Evolutionary conservation across 2,329 filamentous ascomycete genomes (phyloP).

Genomic region (Cladobotryum mycophilum): DNA sequence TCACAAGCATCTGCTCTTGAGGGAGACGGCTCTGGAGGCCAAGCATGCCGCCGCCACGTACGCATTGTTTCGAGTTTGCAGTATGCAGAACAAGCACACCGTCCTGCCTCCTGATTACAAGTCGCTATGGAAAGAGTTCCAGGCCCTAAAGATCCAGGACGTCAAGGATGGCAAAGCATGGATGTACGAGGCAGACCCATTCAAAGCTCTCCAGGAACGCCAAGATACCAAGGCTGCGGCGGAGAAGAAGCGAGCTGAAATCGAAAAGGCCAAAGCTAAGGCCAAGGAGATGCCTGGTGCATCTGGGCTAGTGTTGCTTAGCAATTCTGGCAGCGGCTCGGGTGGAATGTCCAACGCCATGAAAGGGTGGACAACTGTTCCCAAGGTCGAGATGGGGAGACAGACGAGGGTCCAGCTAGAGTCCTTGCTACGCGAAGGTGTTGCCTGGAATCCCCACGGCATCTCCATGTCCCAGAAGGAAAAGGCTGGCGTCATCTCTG

Average conservation of each 20-base stretch:
- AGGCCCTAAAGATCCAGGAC: conserved; percentile 73
- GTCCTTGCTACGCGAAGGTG: conserved; percentile 66
- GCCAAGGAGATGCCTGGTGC: conserved; percentile 57
- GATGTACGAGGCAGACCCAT: conserved; percentile 96
- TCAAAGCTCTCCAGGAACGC: conserved; percentile 70
- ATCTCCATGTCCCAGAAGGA: conserved; percentile 56
- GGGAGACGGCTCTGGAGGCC: conserved; percentile 80
- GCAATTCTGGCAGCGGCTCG: conserved; percentile 32
- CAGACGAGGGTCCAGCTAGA: conserved; percentile 75
- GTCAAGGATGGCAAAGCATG: conserved; percentile 69
- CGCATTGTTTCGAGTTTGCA: conserved; percentile 83
- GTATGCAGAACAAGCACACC: conserved; percentile 93
- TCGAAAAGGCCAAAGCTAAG: conserved; percentile 61
- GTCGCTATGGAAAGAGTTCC: conserved; percentile 87
- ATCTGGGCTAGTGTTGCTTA: conserved; percentile 48
- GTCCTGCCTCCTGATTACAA: conserved; percentile 88
- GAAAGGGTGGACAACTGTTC: conserved; percentile 76
- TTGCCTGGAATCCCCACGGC: conserved; percentile 80
- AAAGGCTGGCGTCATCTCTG: conserved; percentile 58
- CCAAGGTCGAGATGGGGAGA: conserved; percentile 89
- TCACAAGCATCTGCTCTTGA: conserved; percentile 68
- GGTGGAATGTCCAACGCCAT: conserved; percentile 40
- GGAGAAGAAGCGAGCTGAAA: conserved; percentile 73
- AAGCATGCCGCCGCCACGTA: conserved; percentile 91
- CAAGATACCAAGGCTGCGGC: conserved; percentile 69